Conservation (phyloP, 176 grass and related monocot genomes). For the Neostapfia colusana region DNA sequence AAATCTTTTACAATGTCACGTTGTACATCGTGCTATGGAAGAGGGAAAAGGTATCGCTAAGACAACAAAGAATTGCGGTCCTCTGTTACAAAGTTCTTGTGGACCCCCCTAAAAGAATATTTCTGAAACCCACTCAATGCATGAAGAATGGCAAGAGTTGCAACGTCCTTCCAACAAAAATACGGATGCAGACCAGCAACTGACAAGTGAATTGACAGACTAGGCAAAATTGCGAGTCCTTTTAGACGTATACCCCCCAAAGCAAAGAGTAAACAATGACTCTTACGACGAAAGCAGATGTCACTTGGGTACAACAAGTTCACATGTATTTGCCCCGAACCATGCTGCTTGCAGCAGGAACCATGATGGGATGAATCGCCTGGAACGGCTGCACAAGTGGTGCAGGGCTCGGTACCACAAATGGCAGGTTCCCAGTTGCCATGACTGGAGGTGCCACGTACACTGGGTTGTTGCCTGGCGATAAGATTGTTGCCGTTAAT, state of each 20-base stretch:
- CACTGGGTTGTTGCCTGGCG: conserved; percentile 37
- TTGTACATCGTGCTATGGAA: conserved; percentile 39
- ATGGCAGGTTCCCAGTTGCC: conserved; percentile 53
- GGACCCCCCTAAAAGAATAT: conserved; percentile 32
- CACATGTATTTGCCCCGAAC: conserved; percentile 57
- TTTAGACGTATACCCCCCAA: conserved; percentile 43
- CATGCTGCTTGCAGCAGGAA: conserved; percentile 51
- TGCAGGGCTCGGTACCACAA: conserved; percentile 50
- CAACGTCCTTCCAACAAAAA: conserved; percentile 66
- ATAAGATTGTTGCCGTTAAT: conserved; percentile 20
- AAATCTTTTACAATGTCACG: conserved; percentile 46
- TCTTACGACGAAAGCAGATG: conserved; percentile 43
- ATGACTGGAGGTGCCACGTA: conserved; percentile 45
- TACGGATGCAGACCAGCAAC: conserved; percentile 65
- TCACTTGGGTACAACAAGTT: conserved; percentile 38
- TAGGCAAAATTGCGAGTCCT: conserved; percentile 56
- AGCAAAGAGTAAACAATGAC: conserved; percentile 39
- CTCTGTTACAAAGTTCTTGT: conserved; percentile 42
- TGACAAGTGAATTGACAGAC: conserved; percentile 42
- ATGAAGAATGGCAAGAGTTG: conserved; percentile 41
- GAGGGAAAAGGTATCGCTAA: conserved; percentile 38
- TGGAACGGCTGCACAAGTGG: conserved; percentile 56
- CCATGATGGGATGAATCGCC: conserved; percentile 48
- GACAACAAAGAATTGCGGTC: conserved; percentile 37
- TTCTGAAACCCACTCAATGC: conserved; percentile 27